Percentiles rank a stretch among this genome's conserved stretches.
phyloP scores from a whole-genome alignment of 345 rosid species.

The Angophora floribunda region DNA sequence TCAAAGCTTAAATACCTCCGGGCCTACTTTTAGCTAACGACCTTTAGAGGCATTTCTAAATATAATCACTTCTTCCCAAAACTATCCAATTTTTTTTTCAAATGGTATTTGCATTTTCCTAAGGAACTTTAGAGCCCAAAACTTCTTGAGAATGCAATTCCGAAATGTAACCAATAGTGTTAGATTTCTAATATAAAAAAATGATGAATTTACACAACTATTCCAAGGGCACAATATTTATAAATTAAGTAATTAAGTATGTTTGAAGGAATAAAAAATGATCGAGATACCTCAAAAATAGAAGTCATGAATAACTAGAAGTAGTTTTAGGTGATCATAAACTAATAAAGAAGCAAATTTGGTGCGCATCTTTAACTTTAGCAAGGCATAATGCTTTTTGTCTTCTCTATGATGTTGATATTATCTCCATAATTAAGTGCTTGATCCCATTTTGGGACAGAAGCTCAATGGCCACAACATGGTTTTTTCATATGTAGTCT shows the following conservation, averaged over 20 bases:
- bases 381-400: neutral
- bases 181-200: too few relatives aligned
- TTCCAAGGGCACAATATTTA: neutral
- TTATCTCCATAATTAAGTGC: neutral
- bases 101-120: fast-evolving
- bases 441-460: neutral
- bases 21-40: neutral
- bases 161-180: neutral
- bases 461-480: neutral
- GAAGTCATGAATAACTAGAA: neutral
- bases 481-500: neutral
- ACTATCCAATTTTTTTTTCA: too few relatives aligned
- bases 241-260: neutral
- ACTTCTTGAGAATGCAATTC: too few relatives aligned
- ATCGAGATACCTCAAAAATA: neutral
- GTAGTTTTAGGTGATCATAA: neutral
- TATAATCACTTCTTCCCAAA: neutral
- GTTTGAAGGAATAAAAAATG: neutral
- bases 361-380: neutral
- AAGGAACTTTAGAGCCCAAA: too few relatives aligned
- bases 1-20: neutral
- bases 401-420: neutral
- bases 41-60: neutral
- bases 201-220: neutral
- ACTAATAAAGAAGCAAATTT: neutral